Conservation (phyloP, 2,329 filamentous ascomycete genomes). For the Macroventuria anomochaeta region DNA sequence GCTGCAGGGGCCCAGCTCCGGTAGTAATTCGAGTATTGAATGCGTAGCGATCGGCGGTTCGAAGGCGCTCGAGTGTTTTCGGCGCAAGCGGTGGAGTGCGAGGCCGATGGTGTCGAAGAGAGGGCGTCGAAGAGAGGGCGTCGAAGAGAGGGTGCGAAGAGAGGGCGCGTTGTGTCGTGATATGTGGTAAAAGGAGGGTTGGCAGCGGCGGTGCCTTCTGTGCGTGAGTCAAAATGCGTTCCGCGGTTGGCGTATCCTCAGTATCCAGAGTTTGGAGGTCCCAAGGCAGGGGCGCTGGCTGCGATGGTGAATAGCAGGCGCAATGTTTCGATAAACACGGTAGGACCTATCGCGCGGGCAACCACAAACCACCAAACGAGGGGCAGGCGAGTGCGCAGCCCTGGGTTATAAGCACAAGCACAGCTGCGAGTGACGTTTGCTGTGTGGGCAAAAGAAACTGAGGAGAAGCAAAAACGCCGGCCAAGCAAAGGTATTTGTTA, state of each 20-base stretch:
- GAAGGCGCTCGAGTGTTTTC: neutral
- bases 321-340: slow-evolving; percentile 30
- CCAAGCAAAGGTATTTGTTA: slow-evolving; percentile 13
- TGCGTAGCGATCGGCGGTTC: neutral
- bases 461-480: neutral
- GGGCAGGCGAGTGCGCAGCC: slow-evolving; percentile 13
- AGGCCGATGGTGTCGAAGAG: neutral
- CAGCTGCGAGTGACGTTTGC: neutral
- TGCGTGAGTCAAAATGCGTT: neutral
- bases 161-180: neutral
- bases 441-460: neutral
- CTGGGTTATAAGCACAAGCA: neutral
- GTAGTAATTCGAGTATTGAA: neutral
- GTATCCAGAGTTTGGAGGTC: too few species aligned
- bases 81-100: neutral
- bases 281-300: neutral
- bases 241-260: too few species aligned
- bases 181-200: neutral
- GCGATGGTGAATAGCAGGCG: too few species aligned
- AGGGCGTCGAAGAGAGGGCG: too few species aligned
- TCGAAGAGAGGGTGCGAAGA: neutral
- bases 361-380: slow-evolving; percentile 3
- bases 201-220: neutral
- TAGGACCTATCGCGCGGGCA: slow-evolving; percentile 15
- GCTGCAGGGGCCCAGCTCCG: slow-evolving; percentile 2